These are phyloP conservation scores for Dictyostelium intermedium DNA, from an alignment of 78 protist species.

Conservation along the genomic window DNA sequence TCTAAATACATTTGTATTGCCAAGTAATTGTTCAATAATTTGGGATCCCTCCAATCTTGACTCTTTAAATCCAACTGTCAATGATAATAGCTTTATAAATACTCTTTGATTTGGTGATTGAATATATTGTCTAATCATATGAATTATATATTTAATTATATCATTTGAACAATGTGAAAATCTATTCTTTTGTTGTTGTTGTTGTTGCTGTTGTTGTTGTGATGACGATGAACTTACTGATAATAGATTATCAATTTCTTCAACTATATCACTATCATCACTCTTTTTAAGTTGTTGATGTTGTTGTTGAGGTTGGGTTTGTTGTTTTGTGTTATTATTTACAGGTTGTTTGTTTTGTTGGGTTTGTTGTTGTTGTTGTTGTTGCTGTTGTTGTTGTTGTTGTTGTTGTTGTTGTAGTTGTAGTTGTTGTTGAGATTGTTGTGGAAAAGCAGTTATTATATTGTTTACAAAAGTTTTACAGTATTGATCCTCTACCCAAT, in stretches of 20 bases:
- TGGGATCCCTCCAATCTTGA: constrained; percentile 67
- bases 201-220: background rate
- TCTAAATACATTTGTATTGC: constrained; percentile 56
- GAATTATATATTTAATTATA: constrained; percentile 36
- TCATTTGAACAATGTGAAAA: constrained; percentile 29
- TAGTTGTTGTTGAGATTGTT: constrained; percentile 1
- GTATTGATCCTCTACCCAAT: constrained; percentile 68
- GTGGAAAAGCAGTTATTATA: constrained; percentile 25
- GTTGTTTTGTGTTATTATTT: background rate
- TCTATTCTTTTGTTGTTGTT: constrained; percentile 2
- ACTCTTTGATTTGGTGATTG: constrained; percentile 18
- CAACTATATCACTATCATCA: constrained; percentile 5
- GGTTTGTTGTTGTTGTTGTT: constrained; percentile 9
- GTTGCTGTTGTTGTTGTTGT: background rate
- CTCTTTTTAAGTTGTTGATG: constrained; percentile 24
- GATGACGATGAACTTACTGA: background rate
- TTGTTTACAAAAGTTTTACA: constrained; percentile 39
- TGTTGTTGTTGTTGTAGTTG: background rate
- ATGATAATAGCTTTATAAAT: constrained; percentile 25
- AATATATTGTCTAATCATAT: constrained; percentile 8
- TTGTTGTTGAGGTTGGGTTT: background rate
- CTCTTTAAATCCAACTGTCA: constrained; percentile 70
- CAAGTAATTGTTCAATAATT: constrained; percentile 26
- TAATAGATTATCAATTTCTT: background rate
- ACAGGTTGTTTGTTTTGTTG: background rate